Evolutionary conservation across 495 filamentous ascomycete species (phyloP).

Genomic region (Cercophora newfieldiana): DNA sequence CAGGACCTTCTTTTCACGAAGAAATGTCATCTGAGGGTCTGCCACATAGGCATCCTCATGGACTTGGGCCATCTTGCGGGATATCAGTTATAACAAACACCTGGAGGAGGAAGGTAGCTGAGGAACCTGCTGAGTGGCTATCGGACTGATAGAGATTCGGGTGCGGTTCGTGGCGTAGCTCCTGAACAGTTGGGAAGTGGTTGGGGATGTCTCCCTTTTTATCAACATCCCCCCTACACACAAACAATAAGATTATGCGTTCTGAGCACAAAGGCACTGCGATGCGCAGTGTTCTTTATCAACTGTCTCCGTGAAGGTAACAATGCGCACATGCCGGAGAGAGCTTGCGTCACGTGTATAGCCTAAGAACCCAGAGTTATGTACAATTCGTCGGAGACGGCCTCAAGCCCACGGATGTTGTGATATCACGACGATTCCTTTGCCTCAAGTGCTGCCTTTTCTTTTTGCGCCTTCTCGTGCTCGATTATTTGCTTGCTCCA

Average conservation of each 20-base stretch:
- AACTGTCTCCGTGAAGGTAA: neutral
- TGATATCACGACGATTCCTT: neutral
- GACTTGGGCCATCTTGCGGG: no score
- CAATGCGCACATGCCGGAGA: neutral
- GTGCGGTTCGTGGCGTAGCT: no score
- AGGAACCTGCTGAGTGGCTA: no score
- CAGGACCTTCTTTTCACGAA: neutral
- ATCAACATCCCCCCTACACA: no score
- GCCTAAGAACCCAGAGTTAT: neutral
- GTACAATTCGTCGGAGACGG: neutral
- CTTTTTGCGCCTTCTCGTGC: conserved; percentile 72
- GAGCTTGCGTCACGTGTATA: neutral
- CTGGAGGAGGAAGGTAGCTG: no score
- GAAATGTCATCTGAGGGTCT: neutral
- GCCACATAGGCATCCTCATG: no score
- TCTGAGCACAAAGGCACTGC: no score
- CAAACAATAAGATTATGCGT: no score
- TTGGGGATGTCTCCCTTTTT: no score
- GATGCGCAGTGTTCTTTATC: neutral
- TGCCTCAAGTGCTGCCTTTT: conserved; percentile 30
- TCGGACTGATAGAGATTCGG: no score
- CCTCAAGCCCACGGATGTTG: neutral
- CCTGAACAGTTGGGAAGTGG: no score
- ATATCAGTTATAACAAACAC: no score
- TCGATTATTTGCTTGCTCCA: conserved; percentile 93